Base-by-base conservation (phyloP, 1,139 yeast species). In the Zygosaccharomyces pseudobailii region DNA sequence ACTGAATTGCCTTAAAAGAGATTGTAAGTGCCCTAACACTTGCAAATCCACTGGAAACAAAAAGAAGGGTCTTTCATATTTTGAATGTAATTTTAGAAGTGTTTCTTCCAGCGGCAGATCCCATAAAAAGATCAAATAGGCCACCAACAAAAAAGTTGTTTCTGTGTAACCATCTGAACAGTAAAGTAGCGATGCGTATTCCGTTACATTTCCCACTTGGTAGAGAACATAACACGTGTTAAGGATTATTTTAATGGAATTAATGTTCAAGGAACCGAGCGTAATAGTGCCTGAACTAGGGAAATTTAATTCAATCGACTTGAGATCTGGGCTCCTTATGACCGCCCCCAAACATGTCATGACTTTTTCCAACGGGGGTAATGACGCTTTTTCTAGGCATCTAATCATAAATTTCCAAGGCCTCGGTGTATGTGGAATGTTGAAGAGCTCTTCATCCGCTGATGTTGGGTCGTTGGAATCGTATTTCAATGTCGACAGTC, bases 141-240 rank as follows among this genome's bases (percentile, higher is more conserved):
- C 79, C 38, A 88, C 70, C 0, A 82, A 78, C 41, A 90, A 68
- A 25, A 90, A 72, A 4, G 96, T 82, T 51, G 90, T 85, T 62
- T 90, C 97, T 0, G 97, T 88, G 66, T 89, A 90, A 0, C 97
- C 97, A 68, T 90, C 97, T 3, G 87, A 79, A 62, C 96, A 89
- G 62, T 83, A 84, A 13, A 89, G 71, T 52, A 90, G 57, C 1
- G 65, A 48, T 3, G 51, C 48, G 20, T 27, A 45, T 22, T 46
- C 36, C 9, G 55, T 53, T 10, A 43, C 24, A 8, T 43, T 39
- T 3, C 61, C 52, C 7, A 58, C 42, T 32, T 51, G 51, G 46
- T 58, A 53, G 27, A 65, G 53, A 34, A 58, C 49, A 42, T 49
- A 84, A 66, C 90, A 84, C 5, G 80, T 69, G 61, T 84, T 84